Evolutionary conservation across 257 asterid species (phyloP).

Genomic region (Ocimum tenuiflorum): DNA sequence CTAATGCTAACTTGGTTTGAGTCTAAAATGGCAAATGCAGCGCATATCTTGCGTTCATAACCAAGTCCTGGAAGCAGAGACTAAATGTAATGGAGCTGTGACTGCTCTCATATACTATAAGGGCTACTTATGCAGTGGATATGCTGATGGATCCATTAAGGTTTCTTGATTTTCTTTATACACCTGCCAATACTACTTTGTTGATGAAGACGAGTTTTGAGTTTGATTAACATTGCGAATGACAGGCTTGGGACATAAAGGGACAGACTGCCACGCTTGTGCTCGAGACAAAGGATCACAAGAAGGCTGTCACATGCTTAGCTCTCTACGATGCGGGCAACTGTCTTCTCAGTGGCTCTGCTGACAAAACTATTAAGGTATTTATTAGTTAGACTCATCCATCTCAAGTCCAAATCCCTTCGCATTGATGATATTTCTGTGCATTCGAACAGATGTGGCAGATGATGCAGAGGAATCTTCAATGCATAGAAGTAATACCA

Average conservation of each 20-base stretch:
- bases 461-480: constrained; percentile 48
- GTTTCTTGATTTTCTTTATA: constrained; percentile 28
- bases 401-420: neutral
- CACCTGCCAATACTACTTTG: neutral
- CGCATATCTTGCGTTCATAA: constrained; percentile 92
- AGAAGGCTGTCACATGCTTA: constrained; percentile 72
- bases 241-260: constrained; percentile 79
- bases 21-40: constrained; percentile 35
- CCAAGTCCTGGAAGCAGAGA: constrained; percentile 65
- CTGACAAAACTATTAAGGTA: constrained; percentile 83
- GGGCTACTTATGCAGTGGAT: constrained; percentile 72
- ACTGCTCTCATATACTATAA: constrained; percentile 75
- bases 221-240: constrained; percentile 1
- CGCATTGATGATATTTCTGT: neutral
- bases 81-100: constrained; percentile 59
- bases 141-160: constrained; percentile 85
- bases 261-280: constrained; percentile 67
- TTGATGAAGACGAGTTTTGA: neutral
- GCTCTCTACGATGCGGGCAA: constrained; percentile 64
- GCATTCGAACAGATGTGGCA: constrained; percentile 61
- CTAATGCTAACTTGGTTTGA: neutral
- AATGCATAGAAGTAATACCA: constrained; percentile 63
- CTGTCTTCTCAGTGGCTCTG: constrained; percentile 73
- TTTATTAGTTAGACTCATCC: neutral
- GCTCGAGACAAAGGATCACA: constrained; percentile 51